Percentiles rank a stretch among this genome's conserved stretches.
These are phyloP conservation scores for Eutrema japonicum DNA, from an alignment of 345 rosid species.

Conservation along the genomic window DNA sequence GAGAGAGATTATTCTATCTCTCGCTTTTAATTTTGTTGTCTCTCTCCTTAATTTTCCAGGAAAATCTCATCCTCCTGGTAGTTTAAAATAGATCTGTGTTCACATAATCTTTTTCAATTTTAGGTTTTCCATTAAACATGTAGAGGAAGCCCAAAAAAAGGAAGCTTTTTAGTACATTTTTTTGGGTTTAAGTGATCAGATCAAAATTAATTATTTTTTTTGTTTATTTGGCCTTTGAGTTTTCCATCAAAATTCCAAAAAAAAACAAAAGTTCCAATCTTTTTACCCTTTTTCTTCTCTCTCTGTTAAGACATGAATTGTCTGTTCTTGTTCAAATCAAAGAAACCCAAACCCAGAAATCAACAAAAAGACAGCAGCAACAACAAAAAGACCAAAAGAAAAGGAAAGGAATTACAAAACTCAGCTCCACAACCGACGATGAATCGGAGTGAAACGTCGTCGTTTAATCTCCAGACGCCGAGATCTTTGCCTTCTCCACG, in stretches of 20 bases:
- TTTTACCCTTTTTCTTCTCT: background rate
- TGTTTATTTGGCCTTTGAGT: background rate
- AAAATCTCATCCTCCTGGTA: slow-evolving; percentile 20
- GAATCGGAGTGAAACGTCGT: slow-evolving; percentile 27
- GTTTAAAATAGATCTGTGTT: slow-evolving; percentile 39
- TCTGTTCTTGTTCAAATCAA: slow-evolving; percentile 46
- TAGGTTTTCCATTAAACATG: background rate
- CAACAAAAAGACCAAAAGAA: slow-evolving; percentile 9
- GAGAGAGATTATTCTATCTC: slow-evolving; percentile 5
- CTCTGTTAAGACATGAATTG: slow-evolving; percentile 37
- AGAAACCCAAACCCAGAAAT: slow-evolving; percentile 41
- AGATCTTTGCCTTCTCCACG: slow-evolving; percentile 57
- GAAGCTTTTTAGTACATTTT: slow-evolving; percentile 23
- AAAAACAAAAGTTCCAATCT: background rate
- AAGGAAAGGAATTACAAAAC: slow-evolving; percentile 31
- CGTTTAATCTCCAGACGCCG: slow-evolving; percentile 44
- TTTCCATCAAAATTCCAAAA: slow-evolving; percentile 7
- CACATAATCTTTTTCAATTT: background rate
- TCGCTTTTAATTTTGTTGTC: slow-evolving; percentile 2
- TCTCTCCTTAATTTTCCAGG: slow-evolving; percentile 33
- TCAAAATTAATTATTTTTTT: background rate
- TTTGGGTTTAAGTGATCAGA: background rate
- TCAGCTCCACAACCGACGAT: slow-evolving; percentile 39
- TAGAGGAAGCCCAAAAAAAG: background rate
- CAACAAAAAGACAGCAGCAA: slow-evolving; percentile 6